Percentiles rank a stretch among this genome's conserved stretches.
Evolutionary conservation across 83 land plant species (phyloP).

Genomic region (Larix sibirica): DNA sequence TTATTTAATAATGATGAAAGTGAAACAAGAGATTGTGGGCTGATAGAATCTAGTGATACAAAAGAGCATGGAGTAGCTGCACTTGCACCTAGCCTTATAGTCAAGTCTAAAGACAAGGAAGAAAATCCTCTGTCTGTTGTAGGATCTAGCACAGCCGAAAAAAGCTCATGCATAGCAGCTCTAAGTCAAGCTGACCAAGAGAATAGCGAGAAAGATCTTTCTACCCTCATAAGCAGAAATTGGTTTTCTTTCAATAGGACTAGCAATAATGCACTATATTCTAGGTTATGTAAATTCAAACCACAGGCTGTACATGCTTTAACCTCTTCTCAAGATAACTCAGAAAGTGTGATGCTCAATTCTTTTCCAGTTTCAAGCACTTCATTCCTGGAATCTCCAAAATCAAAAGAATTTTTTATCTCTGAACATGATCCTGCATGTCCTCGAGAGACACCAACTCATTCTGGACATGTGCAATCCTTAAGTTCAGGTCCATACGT

Average conservation of each 20-base stretch:
- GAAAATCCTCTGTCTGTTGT: conserved; percentile 3
- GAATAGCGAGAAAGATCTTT: conserved; percentile 9
- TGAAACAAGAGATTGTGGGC: not conserved
- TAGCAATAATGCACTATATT: not conserved
- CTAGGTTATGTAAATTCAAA: not conserved
- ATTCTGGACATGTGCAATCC: not conserved
- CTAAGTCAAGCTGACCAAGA: not conserved
- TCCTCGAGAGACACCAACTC: not conserved
- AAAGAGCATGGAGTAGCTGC: not conserved
- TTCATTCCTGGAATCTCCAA: conserved; percentile 5
- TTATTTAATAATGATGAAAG: not conserved
- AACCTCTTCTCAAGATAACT: not conserved
- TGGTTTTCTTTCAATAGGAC: conserved; percentile 6
- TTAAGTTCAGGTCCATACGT: not conserved
- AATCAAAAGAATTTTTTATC: not conserved
- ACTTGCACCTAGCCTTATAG: not conserved
- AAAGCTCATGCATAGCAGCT: not conserved
- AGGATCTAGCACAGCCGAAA: not conserved
- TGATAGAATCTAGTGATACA: not conserved
- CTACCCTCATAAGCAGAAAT: not conserved
- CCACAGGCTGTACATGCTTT: not conserved
- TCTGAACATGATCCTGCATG: not conserved
- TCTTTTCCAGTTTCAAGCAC: not conserved
- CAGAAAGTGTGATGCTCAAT: not conserved
- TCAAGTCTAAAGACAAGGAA: conserved; percentile 4